phyloP scores from a whole-genome alignment of 208 protist species.

The Trichomonas tenax region DNA sequence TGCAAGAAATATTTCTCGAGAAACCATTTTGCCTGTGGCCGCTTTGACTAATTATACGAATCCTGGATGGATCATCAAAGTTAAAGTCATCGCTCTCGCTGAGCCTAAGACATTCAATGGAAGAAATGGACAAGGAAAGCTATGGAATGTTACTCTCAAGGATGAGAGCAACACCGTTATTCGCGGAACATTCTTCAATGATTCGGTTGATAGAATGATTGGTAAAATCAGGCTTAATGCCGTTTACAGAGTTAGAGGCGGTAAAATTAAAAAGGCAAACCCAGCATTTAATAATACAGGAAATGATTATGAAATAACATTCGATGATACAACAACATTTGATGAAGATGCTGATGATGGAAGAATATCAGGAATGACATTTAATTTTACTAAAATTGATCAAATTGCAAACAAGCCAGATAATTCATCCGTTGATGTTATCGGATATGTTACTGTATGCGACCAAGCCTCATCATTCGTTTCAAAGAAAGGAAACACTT shows the following conservation, averaged over 20 bases:
- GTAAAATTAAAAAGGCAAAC: not conserved
- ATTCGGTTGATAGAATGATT: not conserved
- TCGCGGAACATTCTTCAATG: not conserved
- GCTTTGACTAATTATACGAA: not conserved
- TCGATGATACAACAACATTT: not conserved
- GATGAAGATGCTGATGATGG: not conserved
- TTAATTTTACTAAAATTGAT: not conserved
- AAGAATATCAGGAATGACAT: not conserved
- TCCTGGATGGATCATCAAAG: not conserved
- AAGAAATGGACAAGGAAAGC: not conserved
- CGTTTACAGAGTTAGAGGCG: not conserved
- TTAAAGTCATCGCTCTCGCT: not conserved
- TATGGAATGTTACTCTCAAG: not conserved
- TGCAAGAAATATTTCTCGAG: not conserved
- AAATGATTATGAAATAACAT: not conserved
- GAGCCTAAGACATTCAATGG: not conserved
- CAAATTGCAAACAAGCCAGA: not conserved
- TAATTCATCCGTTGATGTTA: not conserved
- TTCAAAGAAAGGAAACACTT: not conserved
- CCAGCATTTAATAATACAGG: not conserved
- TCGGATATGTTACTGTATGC: not conserved
- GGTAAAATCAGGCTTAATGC: not conserved
- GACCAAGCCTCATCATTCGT: not conserved
- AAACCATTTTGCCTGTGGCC: not conserved
- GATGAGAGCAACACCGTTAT: not conserved